Base-by-base conservation (phyloP, 176 grass and related monocot species). In the Bromus sterilis region DNA sequence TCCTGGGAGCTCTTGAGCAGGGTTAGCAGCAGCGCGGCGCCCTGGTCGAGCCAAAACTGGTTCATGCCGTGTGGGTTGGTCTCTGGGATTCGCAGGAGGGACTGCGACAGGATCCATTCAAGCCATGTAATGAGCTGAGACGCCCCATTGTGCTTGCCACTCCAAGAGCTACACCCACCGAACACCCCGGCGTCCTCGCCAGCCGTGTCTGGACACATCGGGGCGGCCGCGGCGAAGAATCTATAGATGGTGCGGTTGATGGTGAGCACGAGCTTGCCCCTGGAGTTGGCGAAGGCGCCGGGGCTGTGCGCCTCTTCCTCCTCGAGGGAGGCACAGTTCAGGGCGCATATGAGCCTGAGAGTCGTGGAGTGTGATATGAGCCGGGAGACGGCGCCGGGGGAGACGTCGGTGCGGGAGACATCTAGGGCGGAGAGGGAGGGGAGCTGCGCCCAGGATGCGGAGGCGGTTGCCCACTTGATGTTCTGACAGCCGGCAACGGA, bases 21-120 rank as follows among this genome's bases (percentile, higher is more conserved):
- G 82, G 68, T 95, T 21, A 99, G 85, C 56, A 99, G 89, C 66
- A 99, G 46, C 23, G 87, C 8, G 3, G 93, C 73, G 55, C 97
- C 97, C 86, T 99, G 91, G 39, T 86, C 86, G 77, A 93, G 69
- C 97, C 97, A 99, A 80, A 99, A 99, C 20, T 91, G 79, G 88
- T 91, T 85, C 93, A 99, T 91, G 21, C 89, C 91, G n/a, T 77
- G 89, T 31, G 93, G 89, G 33, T 91, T 95, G 34, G 79, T 78
- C 77, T 99, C 93, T 0, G 97, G 89, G 64, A 93, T 96, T 29
- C 91, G 86, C 48, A 99, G 83, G 63, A 99, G 86, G 28, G 91
- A 90, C 24, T 93, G 93, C 1, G 93, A 99, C 32, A 99, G 57
- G 37, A 88, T 80, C 97, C 97, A 96, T 75, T 99, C 97, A 8